phyloP scores from a whole-genome alignment of 164 flowering plant species.

The Stephania yunnanensis region DNA sequence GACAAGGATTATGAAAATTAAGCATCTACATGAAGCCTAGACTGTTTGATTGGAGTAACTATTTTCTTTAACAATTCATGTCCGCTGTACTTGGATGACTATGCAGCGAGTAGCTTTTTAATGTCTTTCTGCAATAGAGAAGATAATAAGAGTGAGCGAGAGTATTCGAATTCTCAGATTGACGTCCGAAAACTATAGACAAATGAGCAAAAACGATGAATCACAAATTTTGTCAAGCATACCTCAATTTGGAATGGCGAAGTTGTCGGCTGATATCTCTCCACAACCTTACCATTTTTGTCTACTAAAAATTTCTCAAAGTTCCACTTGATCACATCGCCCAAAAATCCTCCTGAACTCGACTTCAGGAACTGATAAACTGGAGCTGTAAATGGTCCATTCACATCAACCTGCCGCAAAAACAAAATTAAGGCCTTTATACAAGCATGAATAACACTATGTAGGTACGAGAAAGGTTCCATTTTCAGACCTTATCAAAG shows the following conservation, averaged over 20 bases:
- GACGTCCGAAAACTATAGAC: neutral
- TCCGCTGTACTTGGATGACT: slow-evolving; percentile 3
- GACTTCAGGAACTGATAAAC: slow-evolving; percentile 88
- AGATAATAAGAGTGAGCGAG: neutral
- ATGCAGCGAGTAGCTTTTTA: slow-evolving; percentile 63
- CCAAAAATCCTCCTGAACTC: slow-evolving; percentile 71
- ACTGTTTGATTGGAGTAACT: neutral
- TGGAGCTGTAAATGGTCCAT: slow-evolving; percentile 87
- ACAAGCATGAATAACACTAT: neutral
- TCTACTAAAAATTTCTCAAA: slow-evolving; percentile 92
- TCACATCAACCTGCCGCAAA: slow-evolving; percentile 67
- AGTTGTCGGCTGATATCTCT: slow-evolving; percentile 83
- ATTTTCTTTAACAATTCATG: neutral
- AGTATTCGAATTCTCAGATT: neutral
- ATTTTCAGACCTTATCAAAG: slow-evolving; percentile 67
- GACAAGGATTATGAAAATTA: too few species aligned
- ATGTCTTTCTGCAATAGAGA: slow-evolving; percentile 70
- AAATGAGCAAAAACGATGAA: neutral
- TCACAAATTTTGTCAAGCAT: slow-evolving; percentile 7
- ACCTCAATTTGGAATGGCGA: slow-evolving; percentile 96
- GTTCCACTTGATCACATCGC: slow-evolving; percentile 89
- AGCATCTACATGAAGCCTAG: neutral
- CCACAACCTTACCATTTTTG: slow-evolving; percentile 84
- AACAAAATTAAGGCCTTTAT: neutral
- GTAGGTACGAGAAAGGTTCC: too few species aligned